A percentile compares a stretch with the other conserved stretches of the same genome.
Conservation (phyloP, 768 basidiomycete species). For the Dioszegia crocea region DNA sequence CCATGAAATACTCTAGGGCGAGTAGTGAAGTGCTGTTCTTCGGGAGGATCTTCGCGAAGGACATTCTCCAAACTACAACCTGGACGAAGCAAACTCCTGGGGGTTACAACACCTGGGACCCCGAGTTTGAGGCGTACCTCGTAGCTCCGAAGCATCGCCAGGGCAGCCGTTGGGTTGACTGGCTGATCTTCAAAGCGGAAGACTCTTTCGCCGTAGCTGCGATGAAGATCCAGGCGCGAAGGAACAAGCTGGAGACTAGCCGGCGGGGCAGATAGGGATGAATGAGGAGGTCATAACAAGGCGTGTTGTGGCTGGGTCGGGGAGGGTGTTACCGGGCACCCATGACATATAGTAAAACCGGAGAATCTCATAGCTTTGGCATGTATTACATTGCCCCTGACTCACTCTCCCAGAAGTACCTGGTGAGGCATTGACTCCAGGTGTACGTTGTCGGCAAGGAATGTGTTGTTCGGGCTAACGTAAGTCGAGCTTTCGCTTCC, state of each 20-base stretch:
- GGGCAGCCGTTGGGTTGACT: not conserved
- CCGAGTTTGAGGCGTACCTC: not conserved
- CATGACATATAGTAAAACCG: too few species aligned
- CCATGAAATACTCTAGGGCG: not conserved
- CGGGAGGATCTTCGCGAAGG: slow-evolving; percentile 8
- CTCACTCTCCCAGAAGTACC: too few species aligned
- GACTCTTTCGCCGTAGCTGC: not conserved
- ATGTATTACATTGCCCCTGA: too few species aligned
- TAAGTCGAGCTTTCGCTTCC: too few species aligned
- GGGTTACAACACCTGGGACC: too few species aligned
- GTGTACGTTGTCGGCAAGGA: too few species aligned
- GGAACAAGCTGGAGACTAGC: not conserved
- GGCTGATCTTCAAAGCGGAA: not conserved
- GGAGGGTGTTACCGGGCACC: too few species aligned
- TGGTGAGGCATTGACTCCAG: too few species aligned
- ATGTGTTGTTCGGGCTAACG: too few species aligned
- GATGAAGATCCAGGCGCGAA: not conserved
- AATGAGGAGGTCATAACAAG: too few species aligned
- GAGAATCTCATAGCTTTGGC: too few species aligned
- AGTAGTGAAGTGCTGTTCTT: slow-evolving; percentile 4
- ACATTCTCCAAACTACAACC: not conserved
- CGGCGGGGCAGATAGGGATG: not conserved
- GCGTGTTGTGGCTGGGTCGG: too few species aligned
- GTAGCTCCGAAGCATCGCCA: not conserved
- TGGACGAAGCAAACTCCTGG: not conserved